Evolutionary conservation across 129 eudicot species (phyloP).

Genomic region (Saussurea involucrata): DNA sequence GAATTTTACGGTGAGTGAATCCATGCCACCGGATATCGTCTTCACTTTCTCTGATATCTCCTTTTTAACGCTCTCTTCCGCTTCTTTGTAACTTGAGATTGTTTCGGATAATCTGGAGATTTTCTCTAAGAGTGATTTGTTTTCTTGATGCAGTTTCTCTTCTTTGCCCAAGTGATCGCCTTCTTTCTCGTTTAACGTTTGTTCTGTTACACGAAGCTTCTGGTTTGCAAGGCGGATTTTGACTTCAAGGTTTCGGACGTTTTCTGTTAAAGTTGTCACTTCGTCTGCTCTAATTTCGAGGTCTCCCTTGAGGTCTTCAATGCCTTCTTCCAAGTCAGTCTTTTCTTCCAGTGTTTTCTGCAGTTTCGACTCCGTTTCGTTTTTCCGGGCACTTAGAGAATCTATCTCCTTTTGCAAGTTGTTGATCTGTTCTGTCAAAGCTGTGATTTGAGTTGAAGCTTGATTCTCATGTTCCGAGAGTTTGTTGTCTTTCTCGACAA

Average conservation of each 20-base stretch:
- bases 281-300: constrained; percentile 82
- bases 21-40: constrained; percentile 42
- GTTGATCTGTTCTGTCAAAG: constrained; percentile 30
- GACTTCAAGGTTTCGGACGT: constrained; percentile 67
- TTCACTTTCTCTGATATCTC: constrained; percentile 50
- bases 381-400: constrained; percentile 33
- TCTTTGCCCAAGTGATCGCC: constrained; percentile 43
- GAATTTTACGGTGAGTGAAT: constrained; percentile 57
- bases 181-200: constrained; percentile 65
- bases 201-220: constrained; percentile 91
- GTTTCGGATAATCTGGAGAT: constrained; percentile 36
- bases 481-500: constrained; percentile 37
- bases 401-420: constrained; percentile 37
- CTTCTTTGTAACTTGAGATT: constrained; percentile 45
- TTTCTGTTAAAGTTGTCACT: constrained; percentile 53
- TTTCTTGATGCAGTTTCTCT: constrained; percentile 57
- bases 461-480: constrained; percentile 33
- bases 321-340: constrained; percentile 39
- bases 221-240: constrained; percentile 77
- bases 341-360: constrained; percentile 39
- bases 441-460: constrained; percentile 30
- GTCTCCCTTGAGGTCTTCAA: constrained; percentile 77
- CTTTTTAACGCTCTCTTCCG: constrained; percentile 38
- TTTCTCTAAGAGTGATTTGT: constrained; percentile 56
- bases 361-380: constrained; percentile 34